These are phyloP conservation scores for Helianthus tuberosus DNA, from an alignment of 129 eudicot genomes.

Conservation along the genomic window DNA sequence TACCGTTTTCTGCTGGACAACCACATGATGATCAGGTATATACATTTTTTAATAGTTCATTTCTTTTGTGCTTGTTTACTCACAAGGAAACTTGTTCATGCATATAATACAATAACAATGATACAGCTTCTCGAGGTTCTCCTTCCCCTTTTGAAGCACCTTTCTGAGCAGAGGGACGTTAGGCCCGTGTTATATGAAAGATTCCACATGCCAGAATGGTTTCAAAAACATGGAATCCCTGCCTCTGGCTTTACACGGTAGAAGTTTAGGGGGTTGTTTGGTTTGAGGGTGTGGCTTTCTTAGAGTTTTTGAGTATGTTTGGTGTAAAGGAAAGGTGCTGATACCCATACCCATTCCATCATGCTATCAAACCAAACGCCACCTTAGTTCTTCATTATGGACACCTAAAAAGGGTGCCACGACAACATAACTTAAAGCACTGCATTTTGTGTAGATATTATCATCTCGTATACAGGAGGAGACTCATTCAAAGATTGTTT, in stretches of 20 bases:
- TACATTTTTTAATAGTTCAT: background rate
- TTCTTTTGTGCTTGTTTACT: background rate
- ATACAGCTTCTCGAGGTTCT: slow-evolving; percentile 86
- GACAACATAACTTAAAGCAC: slow-evolving; percentile 26
- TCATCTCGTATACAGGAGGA: slow-evolving; percentile 30
- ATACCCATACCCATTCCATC: background rate
- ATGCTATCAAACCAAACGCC: slow-evolving; percentile 10
- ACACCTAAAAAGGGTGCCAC: slow-evolving; percentile 31
- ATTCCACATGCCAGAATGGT: slow-evolving; percentile 98
- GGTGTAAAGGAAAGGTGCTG: background rate
- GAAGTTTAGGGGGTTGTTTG: slow-evolving; percentile 10
- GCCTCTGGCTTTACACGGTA: slow-evolving; percentile 45
- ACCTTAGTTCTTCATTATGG: slow-evolving; percentile 30
- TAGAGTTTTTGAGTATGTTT: slow-evolving; percentile 4
- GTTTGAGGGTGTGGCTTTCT: slow-evolving; percentile 9
- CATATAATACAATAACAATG: background rate
- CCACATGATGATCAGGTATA: slow-evolving; percentile 91
- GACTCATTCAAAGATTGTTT: slow-evolving; percentile 32
- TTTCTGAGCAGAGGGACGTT: slow-evolving; percentile 81
- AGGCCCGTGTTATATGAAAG: slow-evolving; percentile 78
- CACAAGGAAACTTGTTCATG: slow-evolving; percentile 8
- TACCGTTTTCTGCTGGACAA: slow-evolving; percentile 97
- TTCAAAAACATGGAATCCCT: slow-evolving; percentile 93
- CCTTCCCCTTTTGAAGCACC: slow-evolving; percentile 92
- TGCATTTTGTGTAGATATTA: slow-evolving; percentile 54